Evolutionary conservation across 2,329 filamentous ascomycete species (phyloP), one percentile per base, ranked within the genome.

Genomic region (Chaetomiaceae sp.): DNA sequence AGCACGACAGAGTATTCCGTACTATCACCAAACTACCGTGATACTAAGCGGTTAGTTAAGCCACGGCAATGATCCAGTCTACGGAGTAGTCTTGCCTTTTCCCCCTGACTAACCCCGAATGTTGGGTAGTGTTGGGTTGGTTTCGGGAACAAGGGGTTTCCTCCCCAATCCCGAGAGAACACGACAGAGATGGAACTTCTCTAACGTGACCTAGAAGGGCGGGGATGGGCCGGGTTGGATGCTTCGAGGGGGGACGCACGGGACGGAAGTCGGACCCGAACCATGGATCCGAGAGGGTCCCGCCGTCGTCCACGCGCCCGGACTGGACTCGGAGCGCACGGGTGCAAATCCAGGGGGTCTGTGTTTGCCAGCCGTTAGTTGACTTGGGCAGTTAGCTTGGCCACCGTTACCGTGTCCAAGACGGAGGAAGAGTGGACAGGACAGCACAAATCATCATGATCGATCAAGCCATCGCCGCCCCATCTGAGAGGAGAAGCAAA

Each of bases 111-210:
- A 20, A 39, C 17, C 8, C 14, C 16, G 17, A n/a, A 30, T 5
- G n/a, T n/a, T n/a, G n/a, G n/a, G n/a, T n/a, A n/a, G n/a, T n/a
- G n/a, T n/a, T n/a, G n/a, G n/a, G n/a, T n/a, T n/a, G n/a, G 23
- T 17, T 27, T 27, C 12, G n/a, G 12, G 14, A 25, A 35, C 16
- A 17, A 10, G 8, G 41, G 25, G n/a, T n/a, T n/a, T n/a, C 19
- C 37, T 25, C 20, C 47, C 47, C 51, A 54, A 47, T 54, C 31
- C 47, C 17, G 43, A 47, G 46, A 25, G 47, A 47, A 33, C 51
- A 50, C 47, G 51, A 44, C 41, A 39, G 47, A 50, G 33, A 46
- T 13, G 14, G 30, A 12, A 33, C 12, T 13, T n/a, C n/a, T n/a
- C n/a, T n/a, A n/a, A n/a, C n/a, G n/a, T n/a, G n/a, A n/a, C n/a